Evolutionary conservation across 1,284 basidiomycete genomes (phyloP), one percentile per base, ranked within the genome.

Genomic region (Cystobasidiaceae sp.): DNA sequence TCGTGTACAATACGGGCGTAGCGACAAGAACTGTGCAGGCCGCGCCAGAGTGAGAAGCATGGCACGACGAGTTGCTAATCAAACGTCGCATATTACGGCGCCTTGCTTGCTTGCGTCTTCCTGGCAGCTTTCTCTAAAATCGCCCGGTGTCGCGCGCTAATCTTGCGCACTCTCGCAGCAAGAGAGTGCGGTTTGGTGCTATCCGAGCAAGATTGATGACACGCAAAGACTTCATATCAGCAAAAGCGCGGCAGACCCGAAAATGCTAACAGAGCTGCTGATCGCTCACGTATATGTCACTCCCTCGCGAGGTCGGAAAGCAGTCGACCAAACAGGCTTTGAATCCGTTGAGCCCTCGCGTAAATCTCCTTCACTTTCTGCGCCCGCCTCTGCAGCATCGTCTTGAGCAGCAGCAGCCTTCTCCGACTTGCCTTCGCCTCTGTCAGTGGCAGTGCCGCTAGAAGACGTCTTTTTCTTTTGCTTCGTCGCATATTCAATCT

Each of bases 231-330:
- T n/a, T n/a, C n/a, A n/a, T n/a, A n/a, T n/a, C n/a, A n/a, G n/a
- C n/a, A n/a, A n/a, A n/a, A n/a, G n/a, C n/a, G n/a, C n/a, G n/a
- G n/a, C n/a, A n/a, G n/a, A n/a, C n/a, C n/a, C n/a, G n/a, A n/a
- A n/a, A n/a, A n/a, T n/a, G n/a, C n/a, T n/a, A n/a, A n/a, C n/a
- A n/a, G n/a, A n/a, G n/a, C n/a, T n/a, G n/a, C n/a, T n/a, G n/a
- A n/a, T n/a, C n/a, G n/a, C 50, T 23, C 33, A 52, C 50, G 50
- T 52, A 37, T 52, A 52, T 3, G 33, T 32, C 4, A 52, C n/a
- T n/a, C n/a, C n/a, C n/a, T n/a, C n/a, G n/a, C n/a, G n/a, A n/a
- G n/a, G n/a, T n/a, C n/a, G n/a, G n/a, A n/a, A n/a, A n/a, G n/a
- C n/a, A n/a, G n/a, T n/a, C n/a, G n/a, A n/a, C n/a, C n/a, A n/a